Conservation (phyloP, 2,329 filamentous ascomycete genomes). For the Penicillium thymicola region DNA sequence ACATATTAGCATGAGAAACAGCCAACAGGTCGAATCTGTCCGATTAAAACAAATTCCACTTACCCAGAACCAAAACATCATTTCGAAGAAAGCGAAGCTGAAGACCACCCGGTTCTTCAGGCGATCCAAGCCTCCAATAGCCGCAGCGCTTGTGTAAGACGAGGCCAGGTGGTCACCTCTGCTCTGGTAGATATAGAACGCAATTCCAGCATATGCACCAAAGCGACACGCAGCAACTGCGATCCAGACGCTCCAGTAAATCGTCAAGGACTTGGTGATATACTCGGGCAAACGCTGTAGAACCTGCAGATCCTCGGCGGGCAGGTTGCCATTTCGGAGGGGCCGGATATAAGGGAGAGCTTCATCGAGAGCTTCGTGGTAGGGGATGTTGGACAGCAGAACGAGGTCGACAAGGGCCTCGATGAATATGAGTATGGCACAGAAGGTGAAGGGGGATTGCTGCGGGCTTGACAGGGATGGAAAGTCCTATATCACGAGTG, state of each 20-base stretch:
- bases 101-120: slow-evolving; percentile 84
- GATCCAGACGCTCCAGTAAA: slow-evolving; percentile 42
- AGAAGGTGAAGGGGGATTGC: slow-evolving; percentile 61
- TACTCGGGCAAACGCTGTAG: slow-evolving; percentile 22
- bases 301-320: slow-evolving; percentile 22
- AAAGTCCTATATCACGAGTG: slow-evolving; percentile 40
- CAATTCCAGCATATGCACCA: slow-evolving; percentile 36
- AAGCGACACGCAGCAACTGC: slow-evolving; percentile 35
- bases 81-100: slow-evolving; percentile 78
- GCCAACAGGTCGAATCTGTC: neutral
- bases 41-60: slow-evolving; percentile 18
- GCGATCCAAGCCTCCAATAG: slow-evolving; percentile 53
- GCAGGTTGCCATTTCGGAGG: slow-evolving; percentile 22
- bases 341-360: slow-evolving; percentile 42
- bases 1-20: slow-evolving; percentile 8
- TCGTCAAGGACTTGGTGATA: slow-evolving; percentile 25
- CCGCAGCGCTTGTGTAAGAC: slow-evolving; percentile 20
- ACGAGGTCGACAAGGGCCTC: slow-evolving; percentile 64
- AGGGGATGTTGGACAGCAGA: slow-evolving; percentile 54
- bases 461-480: slow-evolving; percentile 64
- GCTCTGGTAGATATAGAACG: slow-evolving; percentile 39
- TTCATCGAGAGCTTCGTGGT: slow-evolving; percentile 66
- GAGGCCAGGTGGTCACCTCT: slow-evolving; percentile 19
- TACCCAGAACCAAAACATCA: slow-evolving; percentile 83
- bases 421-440: slow-evolving; percentile 68